These are phyloP conservation scores for Lichtheimia corymbifera DNA, from an alignment of 371 early-diverging fungal genomes.

Conservation along the genomic window DNA sequence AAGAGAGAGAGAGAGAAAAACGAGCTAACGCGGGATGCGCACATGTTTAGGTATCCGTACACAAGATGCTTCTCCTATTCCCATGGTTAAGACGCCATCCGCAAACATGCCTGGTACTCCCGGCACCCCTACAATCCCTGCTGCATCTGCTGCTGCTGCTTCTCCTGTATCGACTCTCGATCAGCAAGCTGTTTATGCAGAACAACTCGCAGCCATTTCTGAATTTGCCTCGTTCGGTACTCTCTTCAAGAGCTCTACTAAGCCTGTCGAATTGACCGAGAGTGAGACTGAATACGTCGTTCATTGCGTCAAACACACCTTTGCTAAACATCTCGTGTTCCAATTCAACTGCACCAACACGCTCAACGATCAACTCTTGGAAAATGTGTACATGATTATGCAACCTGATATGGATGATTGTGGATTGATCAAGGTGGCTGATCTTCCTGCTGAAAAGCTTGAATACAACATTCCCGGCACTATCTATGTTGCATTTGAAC, in stretches of 20 bases:
- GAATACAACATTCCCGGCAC: slow-evolving; percentile 77
- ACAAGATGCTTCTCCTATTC: slow-evolving; percentile 32
- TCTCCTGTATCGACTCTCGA: slow-evolving; percentile 46
- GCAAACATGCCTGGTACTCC: slow-evolving; percentile 23
- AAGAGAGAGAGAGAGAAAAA: neutral
- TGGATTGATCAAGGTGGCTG: slow-evolving; percentile 56
- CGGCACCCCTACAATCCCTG: slow-evolving; percentile 21
- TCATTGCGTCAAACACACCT: slow-evolving; percentile 90
- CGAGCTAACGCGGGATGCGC: no score
- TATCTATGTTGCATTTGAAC: slow-evolving; percentile 83
- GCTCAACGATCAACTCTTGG: slow-evolving; percentile 87
- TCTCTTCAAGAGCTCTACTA: slow-evolving; percentile 81
- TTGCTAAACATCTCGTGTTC: slow-evolving; percentile 88
- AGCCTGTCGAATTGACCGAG: slow-evolving; percentile 87
- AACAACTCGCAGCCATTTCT: slow-evolving; percentile 75
- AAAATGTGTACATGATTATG: slow-evolving; percentile 89
- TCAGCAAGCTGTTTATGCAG: slow-evolving; percentile 75
- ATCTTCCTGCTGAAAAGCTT: slow-evolving; percentile 72
- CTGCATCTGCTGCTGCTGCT: slow-evolving; percentile 13
- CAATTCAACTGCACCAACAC: slow-evolving; percentile 96
- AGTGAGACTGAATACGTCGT: slow-evolving; percentile 96
- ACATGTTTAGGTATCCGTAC: slow-evolving; percentile 21
- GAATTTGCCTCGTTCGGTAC: slow-evolving; percentile 84
- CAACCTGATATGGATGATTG: slow-evolving; percentile 69
- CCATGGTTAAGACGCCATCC: slow-evolving; percentile 30